Conservation (phyloP, 805 yeast species). For the Teunomyces cretensis region DNA sequence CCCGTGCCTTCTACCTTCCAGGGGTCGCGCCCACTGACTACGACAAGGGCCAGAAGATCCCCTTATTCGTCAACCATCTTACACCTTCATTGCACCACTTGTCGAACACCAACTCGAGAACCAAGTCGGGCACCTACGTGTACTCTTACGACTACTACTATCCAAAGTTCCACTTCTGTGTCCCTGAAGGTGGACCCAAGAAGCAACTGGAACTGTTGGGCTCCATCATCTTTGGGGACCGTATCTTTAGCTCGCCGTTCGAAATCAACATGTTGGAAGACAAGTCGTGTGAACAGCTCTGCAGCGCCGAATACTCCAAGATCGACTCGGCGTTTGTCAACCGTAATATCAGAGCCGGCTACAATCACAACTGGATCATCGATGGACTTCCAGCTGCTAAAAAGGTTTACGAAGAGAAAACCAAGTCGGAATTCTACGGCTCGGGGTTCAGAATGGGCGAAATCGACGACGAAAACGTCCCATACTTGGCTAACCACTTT, state of each 20-base stretch:
- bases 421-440: slow-evolving; percentile 65
- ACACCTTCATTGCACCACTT: slow-evolving; percentile 66
- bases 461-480: slow-evolving; percentile 54
- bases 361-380: slow-evolving; percentile 86
- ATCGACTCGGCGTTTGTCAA: slow-evolving; percentile 75
- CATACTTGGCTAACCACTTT: slow-evolving; percentile 78
- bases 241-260: slow-evolving; percentile 92
- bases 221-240: slow-evolving; percentile 90
- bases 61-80: slow-evolving; percentile 83
- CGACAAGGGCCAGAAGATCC: slow-evolving; percentile 65
- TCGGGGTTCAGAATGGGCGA: slow-evolving; percentile 80
- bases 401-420: slow-evolving; percentile 52
- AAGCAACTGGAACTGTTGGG: slow-evolving; percentile 90
- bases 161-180: slow-evolving; percentile 79
- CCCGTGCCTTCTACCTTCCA: slow-evolving; percentile 78
- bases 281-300: slow-evolving; percentile 64
- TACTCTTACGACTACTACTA: slow-evolving; percentile 84
- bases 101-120: slow-evolving; percentile 22
- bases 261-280: slow-evolving; percentile 75
- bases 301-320: slow-evolving; percentile 59
- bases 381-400: slow-evolving; percentile 95
- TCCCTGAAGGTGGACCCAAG: slow-evolving; percentile 61
- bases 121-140: slow-evolving; percentile 52
- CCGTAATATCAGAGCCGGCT: slow-evolving; percentile 77
- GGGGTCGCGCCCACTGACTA: slow-evolving; percentile 96